Percentiles rank a stretch among this genome's conserved stretches.
Conservation (phyloP, 176 grass and related monocot species). For the Oryza officinalis region DNA sequence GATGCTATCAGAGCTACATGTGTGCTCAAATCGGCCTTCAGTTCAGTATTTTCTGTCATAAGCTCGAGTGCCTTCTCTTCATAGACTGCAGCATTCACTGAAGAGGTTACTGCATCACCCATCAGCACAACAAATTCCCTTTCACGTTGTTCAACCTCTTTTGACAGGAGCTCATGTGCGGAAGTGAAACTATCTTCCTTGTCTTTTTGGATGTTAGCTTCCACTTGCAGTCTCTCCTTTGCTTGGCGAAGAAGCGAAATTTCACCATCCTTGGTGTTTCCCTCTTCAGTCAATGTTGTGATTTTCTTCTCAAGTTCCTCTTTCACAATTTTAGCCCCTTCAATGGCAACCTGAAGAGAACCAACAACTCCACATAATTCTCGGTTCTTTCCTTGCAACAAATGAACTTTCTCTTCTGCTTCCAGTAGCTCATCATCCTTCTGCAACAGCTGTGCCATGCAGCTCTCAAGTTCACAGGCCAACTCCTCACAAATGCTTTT, state of each 20-base stretch:
- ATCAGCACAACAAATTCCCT: constrained; percentile 53
- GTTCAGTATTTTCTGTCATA: constrained; percentile 58
- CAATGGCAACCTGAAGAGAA: constrained; percentile 59
- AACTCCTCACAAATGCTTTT: constrained; percentile 57
- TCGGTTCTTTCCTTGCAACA: constrained; percentile 51
- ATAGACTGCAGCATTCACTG: constrained; percentile 52
- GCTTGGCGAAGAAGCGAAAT: constrained; percentile 45
- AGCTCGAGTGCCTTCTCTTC: constrained; percentile 66
- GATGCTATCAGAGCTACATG: constrained; percentile 52
- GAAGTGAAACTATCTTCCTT: constrained; percentile 40
- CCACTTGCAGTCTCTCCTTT: constrained; percentile 45
- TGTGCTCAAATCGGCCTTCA: constrained; percentile 46
- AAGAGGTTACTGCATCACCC: constrained; percentile 51
- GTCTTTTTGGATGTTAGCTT: constrained; percentile 39
- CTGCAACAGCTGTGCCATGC: constrained; percentile 40
- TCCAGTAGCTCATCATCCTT: constrained; percentile 58
- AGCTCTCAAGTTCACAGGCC: constrained; percentile 49
- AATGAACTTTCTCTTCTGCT: constrained; percentile 58
- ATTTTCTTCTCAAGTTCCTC: constrained; percentile 64
- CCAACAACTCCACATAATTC: constrained; percentile 54
- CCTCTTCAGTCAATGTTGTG: constrained; percentile 32
- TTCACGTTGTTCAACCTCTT: constrained; percentile 59
- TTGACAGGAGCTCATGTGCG: constrained; percentile 37
- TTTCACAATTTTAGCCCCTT: constrained; percentile 57
- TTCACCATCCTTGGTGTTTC: constrained; percentile 42